Conservation (phyloP, 78 protist species). For the Planoprotostelium fungivorum region DNA sequence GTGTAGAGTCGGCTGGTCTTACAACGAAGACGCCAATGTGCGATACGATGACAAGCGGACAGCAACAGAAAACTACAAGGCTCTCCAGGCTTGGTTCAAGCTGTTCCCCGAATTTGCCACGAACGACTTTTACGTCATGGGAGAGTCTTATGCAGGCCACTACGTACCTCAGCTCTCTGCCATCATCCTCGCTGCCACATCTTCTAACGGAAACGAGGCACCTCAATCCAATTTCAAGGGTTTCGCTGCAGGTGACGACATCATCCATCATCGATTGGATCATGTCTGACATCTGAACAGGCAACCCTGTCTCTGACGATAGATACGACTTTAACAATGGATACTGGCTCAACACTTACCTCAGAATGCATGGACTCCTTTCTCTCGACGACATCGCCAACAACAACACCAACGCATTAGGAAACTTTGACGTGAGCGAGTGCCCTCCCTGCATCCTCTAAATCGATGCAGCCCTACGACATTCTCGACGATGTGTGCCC, state of each 20-base stretch:
- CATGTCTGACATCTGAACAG: no score
- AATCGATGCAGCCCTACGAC: background rate
- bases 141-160: conserved; percentile 63
- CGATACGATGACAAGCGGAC: conserved; percentile 24
- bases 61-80: conserved; percentile 17
- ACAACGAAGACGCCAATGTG: background rate
- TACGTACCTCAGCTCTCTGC: background rate
- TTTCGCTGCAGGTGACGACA: background rate
- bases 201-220: background rate
- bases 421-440: background rate
- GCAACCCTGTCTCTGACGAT: background rate
- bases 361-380: background rate
- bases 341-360: background rate
- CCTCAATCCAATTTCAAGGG: background rate
- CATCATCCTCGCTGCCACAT: background rate
- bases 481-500: background rate
- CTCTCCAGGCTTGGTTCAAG: conserved; percentile 24
- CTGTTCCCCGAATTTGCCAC: conserved; percentile 20
- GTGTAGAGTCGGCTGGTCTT: conserved; percentile 10
- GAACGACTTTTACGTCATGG: conserved; percentile 39
- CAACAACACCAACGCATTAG: background rate
- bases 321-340: background rate
- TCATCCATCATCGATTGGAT: no score
- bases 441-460: no score
- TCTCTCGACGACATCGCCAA: background rate